Conservation (phyloP, 345 rosid species). For the Hypericum androsaemum region DNA sequence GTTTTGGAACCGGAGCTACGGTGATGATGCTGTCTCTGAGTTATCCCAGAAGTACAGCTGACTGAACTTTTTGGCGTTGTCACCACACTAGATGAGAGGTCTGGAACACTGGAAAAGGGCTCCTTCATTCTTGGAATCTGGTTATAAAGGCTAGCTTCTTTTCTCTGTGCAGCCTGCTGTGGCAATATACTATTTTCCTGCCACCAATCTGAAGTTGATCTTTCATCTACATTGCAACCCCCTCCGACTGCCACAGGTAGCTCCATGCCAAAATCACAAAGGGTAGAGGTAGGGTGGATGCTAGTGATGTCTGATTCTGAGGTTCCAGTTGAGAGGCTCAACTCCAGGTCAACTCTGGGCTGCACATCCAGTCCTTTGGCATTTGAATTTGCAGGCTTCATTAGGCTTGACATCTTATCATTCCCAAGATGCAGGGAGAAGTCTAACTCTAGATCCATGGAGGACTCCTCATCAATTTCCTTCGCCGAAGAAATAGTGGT, state of each 20-base stretch:
- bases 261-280: constrained; percentile 31
- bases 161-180: constrained; percentile 25
- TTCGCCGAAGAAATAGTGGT: constrained; percentile 63
- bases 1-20: constrained; percentile 50
- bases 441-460: constrained; percentile 75
- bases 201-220: constrained; percentile 36
- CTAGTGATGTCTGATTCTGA: constrained; percentile 62
- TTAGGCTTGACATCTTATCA: constrained; percentile 34
- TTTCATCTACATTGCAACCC: constrained; percentile 37
- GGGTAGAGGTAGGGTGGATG: constrained; percentile 27
- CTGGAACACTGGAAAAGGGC: constrained; percentile 30
- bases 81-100: constrained; percentile 52
- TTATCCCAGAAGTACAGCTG: constrained; percentile 70
- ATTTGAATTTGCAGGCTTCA: constrained; percentile 28
- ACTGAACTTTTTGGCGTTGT: constrained; percentile 63
- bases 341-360: constrained; percentile 58
- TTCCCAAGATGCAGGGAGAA: constrained; percentile 76
- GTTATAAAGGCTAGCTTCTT: constrained; percentile 34
- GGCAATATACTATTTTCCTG: constrained; percentile 30
- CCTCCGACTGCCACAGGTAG: constrained; percentile 24
- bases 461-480: constrained; percentile 81
- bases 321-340: constrained; percentile 66
- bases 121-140: constrained; percentile 30
- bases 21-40: constrained; percentile 46
- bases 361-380: constrained; percentile 25